These are phyloP conservation scores for Venturia aucupariae DNA, from an alignment of 2,329 filamentous ascomycete species.

Conservation along the genomic window DNA sequence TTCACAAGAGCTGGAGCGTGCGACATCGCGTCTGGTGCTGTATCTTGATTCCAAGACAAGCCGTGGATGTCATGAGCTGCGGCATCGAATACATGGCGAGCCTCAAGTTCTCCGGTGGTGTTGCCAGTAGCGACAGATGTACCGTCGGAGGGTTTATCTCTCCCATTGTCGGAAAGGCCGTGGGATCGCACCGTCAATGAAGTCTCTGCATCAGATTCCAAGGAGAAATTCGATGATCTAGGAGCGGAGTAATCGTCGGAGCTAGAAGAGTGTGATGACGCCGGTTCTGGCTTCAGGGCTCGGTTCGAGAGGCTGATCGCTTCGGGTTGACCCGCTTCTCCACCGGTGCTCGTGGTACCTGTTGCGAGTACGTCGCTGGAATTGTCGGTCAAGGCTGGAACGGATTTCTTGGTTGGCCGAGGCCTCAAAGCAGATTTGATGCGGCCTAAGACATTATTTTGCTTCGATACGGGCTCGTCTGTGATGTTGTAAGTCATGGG, in stretches of 20 bases:
- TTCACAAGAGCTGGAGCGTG: not conserved
- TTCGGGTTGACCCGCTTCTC: not conserved
- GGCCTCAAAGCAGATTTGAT: not conserved
- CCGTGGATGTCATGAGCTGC: not conserved
- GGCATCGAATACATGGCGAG: not conserved
- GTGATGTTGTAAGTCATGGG: not conserved
- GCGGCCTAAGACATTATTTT: not conserved
- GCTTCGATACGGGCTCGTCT: not conserved
- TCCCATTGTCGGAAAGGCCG: not conserved
- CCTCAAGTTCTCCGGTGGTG: not conserved
- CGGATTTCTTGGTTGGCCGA: not conserved
- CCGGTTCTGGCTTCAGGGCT: not conserved
- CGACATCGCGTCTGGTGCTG: not conserved
- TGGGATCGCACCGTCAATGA: not conserved
- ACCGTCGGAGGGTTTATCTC: not conserved
- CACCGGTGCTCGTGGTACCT: not conserved
- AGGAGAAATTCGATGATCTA: not conserved
- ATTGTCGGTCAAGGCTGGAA: not conserved
- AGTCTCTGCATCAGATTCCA: not conserved
- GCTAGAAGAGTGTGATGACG: not conserved
- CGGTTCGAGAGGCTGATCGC: not conserved
- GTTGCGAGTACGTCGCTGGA: not conserved
- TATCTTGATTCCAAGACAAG: not conserved
- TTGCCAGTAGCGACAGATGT: not conserved
- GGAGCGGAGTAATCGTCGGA: not conserved